phyloP scores from a whole-genome alignment of 768 basidiomycete genomes.

The Grammothele lineata region DNA sequence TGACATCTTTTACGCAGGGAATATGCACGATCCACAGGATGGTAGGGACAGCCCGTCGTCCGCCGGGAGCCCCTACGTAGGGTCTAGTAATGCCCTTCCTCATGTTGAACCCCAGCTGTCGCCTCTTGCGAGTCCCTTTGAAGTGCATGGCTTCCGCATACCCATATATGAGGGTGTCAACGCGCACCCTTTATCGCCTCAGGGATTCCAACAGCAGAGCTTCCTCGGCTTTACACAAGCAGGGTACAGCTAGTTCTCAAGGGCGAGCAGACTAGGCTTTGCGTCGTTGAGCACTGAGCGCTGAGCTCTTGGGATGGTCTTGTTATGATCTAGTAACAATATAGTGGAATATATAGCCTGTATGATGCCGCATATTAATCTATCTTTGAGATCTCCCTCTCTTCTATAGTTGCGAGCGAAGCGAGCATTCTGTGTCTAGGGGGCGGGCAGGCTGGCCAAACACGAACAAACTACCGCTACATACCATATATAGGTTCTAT shows the following conservation, averaged over 20 bases:
- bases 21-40: constrained; percentile 9
- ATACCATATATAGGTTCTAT: no score
- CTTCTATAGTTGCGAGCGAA: no score
- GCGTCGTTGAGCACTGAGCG: no score
- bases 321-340: no score
- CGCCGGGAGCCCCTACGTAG: constrained; percentile 3
- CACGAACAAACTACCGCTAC: no score
- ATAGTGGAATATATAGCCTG: no score
- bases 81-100: neutral
- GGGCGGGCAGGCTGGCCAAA: no score
- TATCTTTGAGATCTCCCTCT: no score
- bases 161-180: constrained; percentile 13
- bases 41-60: neutral
- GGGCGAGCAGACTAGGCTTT: constrained; percentile 25
- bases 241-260: no score
- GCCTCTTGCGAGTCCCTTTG: constrained; percentile 10
- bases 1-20: neutral
- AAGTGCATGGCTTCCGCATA: constrained; percentile 5
- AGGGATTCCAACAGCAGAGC: constrained; percentile 1
- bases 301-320: no score
- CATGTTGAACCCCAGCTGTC: constrained; percentile 8
- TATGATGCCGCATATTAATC: no score
- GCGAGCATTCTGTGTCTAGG: no score
- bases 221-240: constrained; percentile 14
- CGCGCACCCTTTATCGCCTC: constrained; percentile 13